Base-by-base conservation (phyloP, 129 eudicot genomes). In the Apium graveolens region DNA sequence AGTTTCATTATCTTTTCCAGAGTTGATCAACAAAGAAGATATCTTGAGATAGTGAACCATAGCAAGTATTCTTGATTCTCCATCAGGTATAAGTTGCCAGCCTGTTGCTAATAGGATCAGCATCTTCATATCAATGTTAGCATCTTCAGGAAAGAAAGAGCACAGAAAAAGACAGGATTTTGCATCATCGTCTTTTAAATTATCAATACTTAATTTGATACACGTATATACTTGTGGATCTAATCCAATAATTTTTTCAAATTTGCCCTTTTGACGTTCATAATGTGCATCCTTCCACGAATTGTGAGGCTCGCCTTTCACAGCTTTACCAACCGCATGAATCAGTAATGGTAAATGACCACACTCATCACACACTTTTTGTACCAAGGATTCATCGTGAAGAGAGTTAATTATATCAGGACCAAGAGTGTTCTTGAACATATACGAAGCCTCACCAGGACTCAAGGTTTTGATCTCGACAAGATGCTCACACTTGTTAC, bases 381-480 rank as follows among this genome's bases (percentile, higher is more conserved):
- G 9, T 2, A 44, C 75, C 48, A 71, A 26, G 26, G 17, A 20
- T 16, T 38, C 31, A 71, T 39, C 48, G 14, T 1, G 29, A 1
- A 37, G 29, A 10, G 75, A 14, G 3, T 69, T 27, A 10, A 37
- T 38, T 1, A 6, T 37, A 71, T 43, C 10, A 18, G 27, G 8
- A 71, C 76, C 81, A 24, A 32, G 66, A 8, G 20, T 20, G 2
- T 78, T 8, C 45, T 46, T 45, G 68, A 78, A 78, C 20, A 78
- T 46, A 66, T 2, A 31, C 81, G 63, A 45, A 7, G 81, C 81
- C 32, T 78, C 81, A 11, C 32, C 41, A 16, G 8, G 11, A 44
- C 10, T 31, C 27, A 78, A 78, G 35, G 34, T 11, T 1, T 48
- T 11, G 24, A 78, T 45, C 74, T 39, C 51, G 4, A 37, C 1